phyloP scores from a whole-genome alignment of 768 basidiomycete species.

The Cystobasidiopsis lactophilus region DNA sequence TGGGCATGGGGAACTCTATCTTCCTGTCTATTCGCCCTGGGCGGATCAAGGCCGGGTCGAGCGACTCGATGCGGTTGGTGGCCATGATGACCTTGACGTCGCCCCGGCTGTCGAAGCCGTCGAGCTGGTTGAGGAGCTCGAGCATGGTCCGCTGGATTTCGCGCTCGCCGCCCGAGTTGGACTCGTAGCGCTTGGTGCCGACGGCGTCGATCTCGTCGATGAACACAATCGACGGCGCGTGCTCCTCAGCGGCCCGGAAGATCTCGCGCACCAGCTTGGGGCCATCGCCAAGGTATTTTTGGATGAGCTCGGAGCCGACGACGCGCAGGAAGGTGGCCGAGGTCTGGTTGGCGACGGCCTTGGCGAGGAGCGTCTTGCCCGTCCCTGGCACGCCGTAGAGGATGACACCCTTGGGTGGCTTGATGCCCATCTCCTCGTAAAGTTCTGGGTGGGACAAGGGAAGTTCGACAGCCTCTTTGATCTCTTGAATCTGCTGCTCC shows the following conservation, averaged over 20 bases:
- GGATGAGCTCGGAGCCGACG: conserved; percentile 91
- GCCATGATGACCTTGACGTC: conserved; percentile 99
- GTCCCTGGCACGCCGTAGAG: conserved; percentile 96
- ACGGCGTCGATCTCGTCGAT: conserved; percentile 98
- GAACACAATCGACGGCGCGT: conserved; percentile 96
- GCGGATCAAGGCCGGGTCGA: conserved; percentile 93
- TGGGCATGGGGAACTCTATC: conserved; percentile 46
- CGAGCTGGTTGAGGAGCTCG: conserved; percentile 90
- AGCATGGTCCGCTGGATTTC: conserved; percentile 99
- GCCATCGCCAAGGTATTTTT: conserved; percentile 97
- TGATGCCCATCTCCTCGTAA: conserved; percentile 99
- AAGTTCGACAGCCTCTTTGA: conserved; percentile 97
- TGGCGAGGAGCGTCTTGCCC: conserved; percentile 90
- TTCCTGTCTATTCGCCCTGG: conserved; percentile 97
- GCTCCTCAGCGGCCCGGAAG: conserved; percentile 90
- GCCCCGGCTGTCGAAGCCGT: conserved; percentile 98
- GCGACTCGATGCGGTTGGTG: conserved; percentile 87
- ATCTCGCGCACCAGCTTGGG: conserved; percentile 93
- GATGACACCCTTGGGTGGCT: conserved; percentile 98
- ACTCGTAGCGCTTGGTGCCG: conserved; percentile 98
- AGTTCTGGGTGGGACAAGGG: conserved; percentile 93
- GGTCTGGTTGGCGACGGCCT: conserved; percentile 94
- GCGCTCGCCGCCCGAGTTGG: conserved; percentile 92
- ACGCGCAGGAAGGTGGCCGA: conserved; percentile 94
- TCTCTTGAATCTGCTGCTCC: conserved; percentile 93